Percentiles rank a stretch among this genome's conserved stretches.
Conservation (phyloP, 805 yeast genomes). For the Candida golubevii region DNA sequence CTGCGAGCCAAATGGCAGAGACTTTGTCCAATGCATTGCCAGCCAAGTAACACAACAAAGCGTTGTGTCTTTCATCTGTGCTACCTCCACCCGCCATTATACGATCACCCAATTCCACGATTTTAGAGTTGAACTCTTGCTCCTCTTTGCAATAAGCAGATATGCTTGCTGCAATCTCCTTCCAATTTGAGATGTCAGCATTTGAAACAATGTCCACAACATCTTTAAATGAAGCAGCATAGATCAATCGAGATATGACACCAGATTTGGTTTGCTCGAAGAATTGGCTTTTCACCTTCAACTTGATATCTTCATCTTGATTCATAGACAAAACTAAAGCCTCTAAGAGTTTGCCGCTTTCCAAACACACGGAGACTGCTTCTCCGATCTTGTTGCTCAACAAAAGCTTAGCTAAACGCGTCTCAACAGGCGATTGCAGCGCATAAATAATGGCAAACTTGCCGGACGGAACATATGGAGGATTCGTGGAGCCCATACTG, state of each 20-base stretch:
- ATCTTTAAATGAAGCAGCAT: constrained; percentile 53
- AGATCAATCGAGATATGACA: constrained; percentile 69
- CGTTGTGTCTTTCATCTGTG: constrained; percentile 56
- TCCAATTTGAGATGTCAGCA: constrained; percentile 80
- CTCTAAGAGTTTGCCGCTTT: constrained; percentile 61
- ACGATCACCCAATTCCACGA: constrained; percentile 75
- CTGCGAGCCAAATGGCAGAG: constrained; percentile 79
- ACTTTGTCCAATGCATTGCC: constrained; percentile 80
- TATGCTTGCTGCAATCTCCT: constrained; percentile 68
- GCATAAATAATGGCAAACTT: constrained; percentile 39
- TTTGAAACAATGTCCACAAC: constrained; percentile 70
- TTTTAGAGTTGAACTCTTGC: constrained; percentile 48
- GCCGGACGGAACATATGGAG: constrained; percentile 48
- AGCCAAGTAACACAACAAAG: constrained; percentile 72
- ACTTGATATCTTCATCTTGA: constrained; percentile 55
- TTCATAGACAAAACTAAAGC: constrained; percentile 78
- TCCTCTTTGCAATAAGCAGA: constrained; percentile 38
- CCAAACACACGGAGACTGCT: constrained; percentile 67
- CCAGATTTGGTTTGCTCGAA: constrained; percentile 53
- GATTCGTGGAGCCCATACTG: constrained; percentile 10
- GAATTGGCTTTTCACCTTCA: constrained; percentile 67
- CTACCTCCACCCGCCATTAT: constrained; percentile 33
- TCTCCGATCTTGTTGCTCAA: constrained; percentile 57
- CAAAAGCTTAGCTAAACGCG: constrained; percentile 40
- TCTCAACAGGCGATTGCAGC: constrained; percentile 38